Evolutionary conservation across 371 early-diverging fungal genomes (phyloP).

Genomic region (Saksenaea vasiformis): DNA sequence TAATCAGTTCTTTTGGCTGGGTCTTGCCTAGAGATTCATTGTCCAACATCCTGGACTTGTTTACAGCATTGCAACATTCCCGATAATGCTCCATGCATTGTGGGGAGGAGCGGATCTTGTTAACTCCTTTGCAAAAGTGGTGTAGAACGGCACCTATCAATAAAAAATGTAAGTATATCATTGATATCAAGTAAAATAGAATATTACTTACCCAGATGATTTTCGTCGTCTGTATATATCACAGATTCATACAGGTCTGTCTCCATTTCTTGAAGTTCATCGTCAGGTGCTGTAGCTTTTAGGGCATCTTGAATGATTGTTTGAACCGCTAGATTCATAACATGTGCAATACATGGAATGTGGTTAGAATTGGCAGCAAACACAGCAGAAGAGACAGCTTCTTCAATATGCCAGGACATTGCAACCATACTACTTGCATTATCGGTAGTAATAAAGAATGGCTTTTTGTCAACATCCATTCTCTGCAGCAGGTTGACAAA

Average conservation of each 20-base stretch:
- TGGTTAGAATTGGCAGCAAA: neutral
- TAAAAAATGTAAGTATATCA: neutral
- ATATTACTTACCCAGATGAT: slow-evolving; percentile 1
- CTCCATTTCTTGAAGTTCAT: neutral
- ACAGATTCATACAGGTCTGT: neutral
- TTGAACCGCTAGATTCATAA: slow-evolving; percentile 27
- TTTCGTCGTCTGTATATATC: neutral
- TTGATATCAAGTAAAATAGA: neutral
- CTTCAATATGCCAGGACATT: slow-evolving; percentile 14
- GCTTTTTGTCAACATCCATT: slow-evolving; percentile 10
- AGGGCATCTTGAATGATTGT: slow-evolving; percentile 16
- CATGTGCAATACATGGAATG: slow-evolving; percentile 23
- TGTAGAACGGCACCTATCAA: neutral
- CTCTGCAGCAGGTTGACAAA: no score
- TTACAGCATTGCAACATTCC: neutral
- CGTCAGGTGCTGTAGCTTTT: neutral
- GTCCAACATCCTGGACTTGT: neutral
- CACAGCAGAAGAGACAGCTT: neutral
- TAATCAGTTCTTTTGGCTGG: slow-evolving; percentile 9
- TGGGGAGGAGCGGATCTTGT: slow-evolving; percentile 18
- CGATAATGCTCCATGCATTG: slow-evolving; percentile 6
- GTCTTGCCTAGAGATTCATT: neutral
- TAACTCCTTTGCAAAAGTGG: slow-evolving; percentile 14
- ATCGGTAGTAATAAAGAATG: slow-evolving; percentile 25
- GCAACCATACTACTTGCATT: slow-evolving; percentile 25